phyloP scores from a whole-genome alignment of 169 alveolate genomes.

The Besnoitia besnoiti region DNA sequence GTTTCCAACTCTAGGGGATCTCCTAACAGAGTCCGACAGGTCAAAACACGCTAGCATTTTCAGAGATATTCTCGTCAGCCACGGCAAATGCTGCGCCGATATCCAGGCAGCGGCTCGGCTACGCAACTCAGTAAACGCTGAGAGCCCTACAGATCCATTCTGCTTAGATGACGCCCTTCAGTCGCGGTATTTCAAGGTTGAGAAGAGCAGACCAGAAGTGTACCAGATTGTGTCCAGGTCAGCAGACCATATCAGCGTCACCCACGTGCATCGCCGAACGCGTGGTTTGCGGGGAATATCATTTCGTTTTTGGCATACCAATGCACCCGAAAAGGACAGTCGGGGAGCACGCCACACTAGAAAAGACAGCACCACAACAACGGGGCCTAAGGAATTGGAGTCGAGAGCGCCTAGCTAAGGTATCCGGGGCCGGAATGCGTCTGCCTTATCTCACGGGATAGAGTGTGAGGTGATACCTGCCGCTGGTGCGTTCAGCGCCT shows the following conservation, averaged over 20 bases:
- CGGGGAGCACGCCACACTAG: too few relatives aligned
- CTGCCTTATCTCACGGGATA: too few relatives aligned
- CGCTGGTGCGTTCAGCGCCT: too few relatives aligned
- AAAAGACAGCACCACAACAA: too few relatives aligned
- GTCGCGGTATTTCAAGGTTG: constrained; percentile 77
- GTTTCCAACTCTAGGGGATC: constrained; percentile 31
- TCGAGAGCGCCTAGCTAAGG: too few relatives aligned
- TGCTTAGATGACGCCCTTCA: background rate
- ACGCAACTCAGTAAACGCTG: background rate
- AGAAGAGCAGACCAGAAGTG: constrained; percentile 78
- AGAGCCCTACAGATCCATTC: background rate
- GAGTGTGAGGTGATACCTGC: too few relatives aligned
- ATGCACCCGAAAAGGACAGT: too few relatives aligned
- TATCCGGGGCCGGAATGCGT: too few relatives aligned
- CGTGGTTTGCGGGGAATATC: too few relatives aligned
- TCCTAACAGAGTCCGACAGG: constrained; percentile 4
- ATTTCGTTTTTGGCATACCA: too few relatives aligned
- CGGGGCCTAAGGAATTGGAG: too few relatives aligned
- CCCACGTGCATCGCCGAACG: too few relatives aligned
- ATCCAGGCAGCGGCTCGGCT: background rate
- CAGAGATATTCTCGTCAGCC: background rate
- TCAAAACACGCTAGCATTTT: constrained; percentile 1
- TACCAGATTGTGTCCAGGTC: constrained; percentile 77
- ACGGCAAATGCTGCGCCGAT: constrained; percentile 40
- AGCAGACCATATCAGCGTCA: background rate